phyloP scores from a whole-genome alignment of 1,284 basidiomycete genomes.

The Melampsora americana region DNA sequence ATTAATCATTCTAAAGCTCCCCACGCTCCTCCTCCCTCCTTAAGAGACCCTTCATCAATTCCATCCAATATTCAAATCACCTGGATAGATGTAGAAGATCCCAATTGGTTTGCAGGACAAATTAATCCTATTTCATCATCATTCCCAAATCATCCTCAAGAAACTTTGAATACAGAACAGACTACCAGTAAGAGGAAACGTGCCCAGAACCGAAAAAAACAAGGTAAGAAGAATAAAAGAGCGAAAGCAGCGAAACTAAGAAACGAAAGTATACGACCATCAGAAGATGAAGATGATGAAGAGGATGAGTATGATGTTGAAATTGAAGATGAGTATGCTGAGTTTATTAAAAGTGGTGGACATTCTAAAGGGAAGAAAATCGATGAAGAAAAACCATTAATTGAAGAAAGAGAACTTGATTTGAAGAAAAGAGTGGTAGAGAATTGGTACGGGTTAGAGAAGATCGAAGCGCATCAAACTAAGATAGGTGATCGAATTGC shows the following conservation, averaged over 20 bases:
- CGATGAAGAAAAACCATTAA: not conserved
- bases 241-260: not conserved
- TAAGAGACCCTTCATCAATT: conserved; percentile 1
- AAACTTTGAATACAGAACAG: not conserved
- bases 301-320: not conserved
- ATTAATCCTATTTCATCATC: not conserved
- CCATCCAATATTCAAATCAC: conserved; percentile 25
- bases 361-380: not conserved
- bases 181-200: conserved; percentile 19
- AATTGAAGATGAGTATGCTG: conserved; percentile 24
- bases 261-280: too few species aligned
- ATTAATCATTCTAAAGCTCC: conserved; percentile 2
- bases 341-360: conserved; percentile 33
- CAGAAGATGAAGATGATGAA: conserved; percentile 14
- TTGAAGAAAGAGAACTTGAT: not conserved
- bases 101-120: conserved; percentile 28
- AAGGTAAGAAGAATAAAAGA: conserved; percentile 16
- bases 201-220: conserved; percentile 24
- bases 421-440: not conserved
- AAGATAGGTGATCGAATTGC: conserved; percentile 12
- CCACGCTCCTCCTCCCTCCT: conserved; percentile 27
- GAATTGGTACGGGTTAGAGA: conserved; percentile 12
- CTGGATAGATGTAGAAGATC: conserved; percentile 22
- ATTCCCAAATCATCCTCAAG: too few species aligned
- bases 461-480: conserved; percentile 1